Conservation (phyloP, 768 basidiomycete species). For the Suillus brevipes region DNA sequence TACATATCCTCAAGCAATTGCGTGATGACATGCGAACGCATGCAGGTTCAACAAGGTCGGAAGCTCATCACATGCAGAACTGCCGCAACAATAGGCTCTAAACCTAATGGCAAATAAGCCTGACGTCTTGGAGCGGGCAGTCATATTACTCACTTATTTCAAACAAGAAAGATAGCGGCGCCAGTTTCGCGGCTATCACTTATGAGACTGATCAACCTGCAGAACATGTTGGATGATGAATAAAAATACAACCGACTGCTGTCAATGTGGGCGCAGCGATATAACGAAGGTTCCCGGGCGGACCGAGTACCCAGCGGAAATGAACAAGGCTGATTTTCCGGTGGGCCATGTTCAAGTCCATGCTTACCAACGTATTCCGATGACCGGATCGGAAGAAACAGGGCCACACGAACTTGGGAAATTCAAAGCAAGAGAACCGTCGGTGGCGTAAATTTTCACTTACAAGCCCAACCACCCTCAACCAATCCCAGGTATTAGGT, state of each 20-base stretch:
- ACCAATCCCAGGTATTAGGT: neutral
- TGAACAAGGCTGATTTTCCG: neutral
- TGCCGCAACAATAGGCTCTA: neutral
- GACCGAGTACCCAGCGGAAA: conserved; percentile 1
- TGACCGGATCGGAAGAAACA: neutral
- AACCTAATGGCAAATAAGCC: neutral
- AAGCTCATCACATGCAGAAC: neutral
- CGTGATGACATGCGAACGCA: neutral
- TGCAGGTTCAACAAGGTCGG: neutral
- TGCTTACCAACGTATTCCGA: neutral
- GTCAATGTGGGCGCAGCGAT: neutral
- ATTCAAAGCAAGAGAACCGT: neutral
- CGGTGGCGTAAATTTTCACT: neutral
- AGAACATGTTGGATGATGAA: neutral
- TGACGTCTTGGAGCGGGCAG: neutral
- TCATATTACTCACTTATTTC: neutral
- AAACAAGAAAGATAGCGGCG: neutral
- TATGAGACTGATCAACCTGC: neutral
- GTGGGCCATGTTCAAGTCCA: neutral
- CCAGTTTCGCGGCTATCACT: neutral
- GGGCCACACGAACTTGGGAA: conserved; percentile 5
- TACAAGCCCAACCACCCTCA: neutral
- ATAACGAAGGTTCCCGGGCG: neutral
- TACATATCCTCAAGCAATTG: neutral
- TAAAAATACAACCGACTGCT: neutral